Percentiles rank a stretch among this genome's conserved stretches.
Conservation (phyloP, 305 asterid species). For the Fraxinus albicans region DNA sequence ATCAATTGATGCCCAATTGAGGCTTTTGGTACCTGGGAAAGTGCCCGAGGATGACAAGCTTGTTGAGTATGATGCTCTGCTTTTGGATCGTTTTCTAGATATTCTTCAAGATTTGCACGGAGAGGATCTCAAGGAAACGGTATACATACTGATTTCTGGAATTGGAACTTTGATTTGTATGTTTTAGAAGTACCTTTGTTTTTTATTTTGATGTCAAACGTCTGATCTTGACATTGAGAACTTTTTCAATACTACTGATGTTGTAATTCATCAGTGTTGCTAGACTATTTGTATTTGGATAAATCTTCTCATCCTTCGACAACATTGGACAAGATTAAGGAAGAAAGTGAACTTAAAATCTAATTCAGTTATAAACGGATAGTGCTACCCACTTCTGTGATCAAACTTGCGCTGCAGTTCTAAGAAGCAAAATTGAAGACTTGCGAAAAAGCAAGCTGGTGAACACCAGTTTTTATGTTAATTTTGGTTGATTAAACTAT, state of each 20-base stretch:
- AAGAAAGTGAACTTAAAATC: not conserved
- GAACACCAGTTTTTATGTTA: not conserved
- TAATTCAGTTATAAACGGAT: not conserved
- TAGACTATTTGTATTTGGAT: not conserved
- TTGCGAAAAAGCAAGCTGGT: not conserved
- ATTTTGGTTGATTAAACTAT: not conserved
- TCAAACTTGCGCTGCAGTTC: not conserved
- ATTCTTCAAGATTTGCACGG: constrained; percentile 60
- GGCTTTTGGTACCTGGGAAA: constrained; percentile 48
- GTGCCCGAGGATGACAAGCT: constrained; percentile 59
- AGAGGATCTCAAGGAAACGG: constrained; percentile 52
- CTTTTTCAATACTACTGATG: not conserved
- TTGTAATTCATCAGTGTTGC: not conserved
- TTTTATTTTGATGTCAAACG: not conserved
- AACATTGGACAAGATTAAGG: not conserved
- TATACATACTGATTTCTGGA: constrained; percentile 19
- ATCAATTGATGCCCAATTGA: constrained; percentile 33
- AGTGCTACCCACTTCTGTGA: not conserved
- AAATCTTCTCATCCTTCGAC: not conserved
- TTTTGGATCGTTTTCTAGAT: constrained; percentile 53
- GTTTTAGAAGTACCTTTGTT: not conserved
- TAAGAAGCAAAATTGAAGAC: not conserved
- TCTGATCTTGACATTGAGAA: not conserved
- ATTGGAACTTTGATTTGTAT: not conserved
- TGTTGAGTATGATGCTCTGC: constrained; percentile 55